These are phyloP conservation scores for Amanita fuliginea DNA, from an alignment of 768 basidiomycete genomes.

Conservation along the genomic window DNA sequence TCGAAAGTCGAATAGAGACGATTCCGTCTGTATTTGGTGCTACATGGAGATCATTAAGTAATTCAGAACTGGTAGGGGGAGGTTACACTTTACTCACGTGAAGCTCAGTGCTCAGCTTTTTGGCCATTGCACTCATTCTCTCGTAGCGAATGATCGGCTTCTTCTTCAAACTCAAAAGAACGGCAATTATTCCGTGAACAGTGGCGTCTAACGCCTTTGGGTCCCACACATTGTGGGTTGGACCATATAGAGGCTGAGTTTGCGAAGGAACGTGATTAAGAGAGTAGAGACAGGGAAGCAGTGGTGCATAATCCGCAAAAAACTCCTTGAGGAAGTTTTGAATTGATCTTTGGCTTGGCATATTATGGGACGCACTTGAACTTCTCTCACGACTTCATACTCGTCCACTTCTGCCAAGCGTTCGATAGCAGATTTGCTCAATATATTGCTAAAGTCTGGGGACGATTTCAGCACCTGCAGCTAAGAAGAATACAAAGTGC, in stretches of 20 bases:
- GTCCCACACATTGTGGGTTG: slow-evolving; percentile 67
- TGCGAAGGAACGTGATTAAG: slow-evolving; percentile 64
- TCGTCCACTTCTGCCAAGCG: slow-evolving; percentile 90
- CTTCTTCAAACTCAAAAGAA: slow-evolving; percentile 91
- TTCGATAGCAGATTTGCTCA: slow-evolving; percentile 87
- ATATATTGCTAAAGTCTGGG: slow-evolving; percentile 88
- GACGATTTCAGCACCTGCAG: slow-evolving; percentile 12
- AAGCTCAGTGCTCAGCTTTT: slow-evolving; percentile 78
- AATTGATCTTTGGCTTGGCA: neutral
- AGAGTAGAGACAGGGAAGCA: slow-evolving; percentile 81
- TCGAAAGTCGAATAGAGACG: slow-evolving; percentile 85
- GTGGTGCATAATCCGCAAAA: slow-evolving; percentile 91
- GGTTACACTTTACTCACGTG: slow-evolving; percentile 41
- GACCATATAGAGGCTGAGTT: slow-evolving; percentile 58
- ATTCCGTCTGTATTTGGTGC: slow-evolving; percentile 74
- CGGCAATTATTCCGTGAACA: slow-evolving; percentile 72
- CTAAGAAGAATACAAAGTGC: slow-evolving; percentile 13
- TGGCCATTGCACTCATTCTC: slow-evolving; percentile 85
- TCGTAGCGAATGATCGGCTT: slow-evolving; percentile 93
- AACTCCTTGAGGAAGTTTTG: slow-evolving; percentile 56
- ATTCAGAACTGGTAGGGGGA: neutral
- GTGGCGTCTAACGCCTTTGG: slow-evolving; percentile 62
- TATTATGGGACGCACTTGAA: slow-evolving; percentile 57
- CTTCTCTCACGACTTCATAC: slow-evolving; percentile 92
- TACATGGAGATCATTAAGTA: slow-evolving; percentile 18